Evolutionary conservation across 192 early-diverging fungal species (phyloP), one percentile per base, ranked within the genome.

Genomic region (Pilaira anomala): DNA sequence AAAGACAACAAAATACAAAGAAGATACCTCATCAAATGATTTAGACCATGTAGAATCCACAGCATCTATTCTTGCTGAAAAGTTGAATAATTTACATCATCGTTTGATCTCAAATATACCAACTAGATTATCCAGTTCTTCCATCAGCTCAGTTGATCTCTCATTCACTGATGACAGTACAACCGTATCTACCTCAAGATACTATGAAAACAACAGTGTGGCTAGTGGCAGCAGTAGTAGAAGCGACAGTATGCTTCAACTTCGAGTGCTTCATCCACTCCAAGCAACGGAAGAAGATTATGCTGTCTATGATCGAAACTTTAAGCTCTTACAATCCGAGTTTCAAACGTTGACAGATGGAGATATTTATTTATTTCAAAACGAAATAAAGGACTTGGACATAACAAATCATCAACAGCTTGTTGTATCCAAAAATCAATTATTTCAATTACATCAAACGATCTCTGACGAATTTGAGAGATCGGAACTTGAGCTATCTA

Each of bases 211-310:
- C 30, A 26, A 46, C 16, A 55, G 28, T 18, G 2, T 55, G 28
- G 5, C 30, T 28, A 14, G 45, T 19, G 45, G 60, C 22, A 14
- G 59, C 25, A 0, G 44, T 29, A 11, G 42, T 44, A 13, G 21
- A 39, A 42, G 21, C 39, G n/a, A 12, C 49, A 40, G 39, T 40
- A 40, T 40, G 39, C 12, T 40, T 12, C 7, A 28, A 54, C 21
- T 28, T 12, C 52, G 29, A 16, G 29, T 52, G 13, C 33, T 68
- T 2, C 66, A 68, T 39, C 66, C 66, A 9, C 36, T 68, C 3
- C 57, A 60, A 4, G 66, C 66, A 16, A 59, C 66, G 6, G 29
- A 54, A 26, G 66, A 68, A 25, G 66, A 68, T 29, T 25, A 61
- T 30, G 18, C 21, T 40, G 40, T 29, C 0, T 68, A 61, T 30